phyloP scores from a whole-genome alignment of 176 grass and related monocot species.

The Eleusine coracana region DNA sequence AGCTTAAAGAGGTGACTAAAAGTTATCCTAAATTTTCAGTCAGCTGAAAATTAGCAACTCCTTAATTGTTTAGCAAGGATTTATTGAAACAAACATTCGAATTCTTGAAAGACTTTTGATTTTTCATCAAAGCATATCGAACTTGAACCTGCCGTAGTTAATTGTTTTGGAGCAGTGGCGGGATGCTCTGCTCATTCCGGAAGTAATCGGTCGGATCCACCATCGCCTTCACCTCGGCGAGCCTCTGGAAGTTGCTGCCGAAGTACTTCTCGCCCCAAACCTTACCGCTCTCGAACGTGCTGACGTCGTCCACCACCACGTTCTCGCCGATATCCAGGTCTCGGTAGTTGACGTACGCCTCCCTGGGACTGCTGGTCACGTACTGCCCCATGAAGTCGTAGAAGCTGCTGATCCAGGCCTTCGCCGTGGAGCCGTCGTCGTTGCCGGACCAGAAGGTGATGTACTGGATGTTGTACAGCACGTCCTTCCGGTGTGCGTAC shows the following conservation, averaged over 20 bases:
- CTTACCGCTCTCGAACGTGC: conserved; percentile 24
- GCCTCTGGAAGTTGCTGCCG: conserved; percentile 41
- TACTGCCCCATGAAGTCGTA: conserved; percentile 37
- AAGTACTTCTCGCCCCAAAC: conserved; percentile 50
- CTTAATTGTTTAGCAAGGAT: too few species aligned
- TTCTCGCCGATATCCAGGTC: conserved; percentile 63
- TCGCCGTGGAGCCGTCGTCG: neutral
- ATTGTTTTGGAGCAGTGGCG: conserved; percentile 30
- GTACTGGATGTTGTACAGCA: conserved; percentile 62
- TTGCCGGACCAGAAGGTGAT: conserved; percentile 27
- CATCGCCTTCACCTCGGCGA: conserved; percentile 40
- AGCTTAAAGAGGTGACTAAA: too few species aligned
- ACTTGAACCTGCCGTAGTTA: neutral
- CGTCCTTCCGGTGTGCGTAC: conserved; percentile 48
- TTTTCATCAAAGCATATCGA: neutral
- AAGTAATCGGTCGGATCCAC: conserved; percentile 52
- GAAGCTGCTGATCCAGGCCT: conserved; percentile 28
- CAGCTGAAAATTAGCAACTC: too few species aligned
- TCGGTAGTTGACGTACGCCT: conserved; percentile 55
- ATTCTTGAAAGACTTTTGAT: neutral
- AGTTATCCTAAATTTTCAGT: too few species aligned
- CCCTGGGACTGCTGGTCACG: conserved; percentile 46
- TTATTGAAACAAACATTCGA: too few species aligned
- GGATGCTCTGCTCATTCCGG: conserved; percentile 55
- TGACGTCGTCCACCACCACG: conserved; percentile 19